These are phyloP conservation scores for Trametes gibbosa DNA, from an alignment of 768 basidiomycete genomes.

Conservation along the genomic window DNA sequence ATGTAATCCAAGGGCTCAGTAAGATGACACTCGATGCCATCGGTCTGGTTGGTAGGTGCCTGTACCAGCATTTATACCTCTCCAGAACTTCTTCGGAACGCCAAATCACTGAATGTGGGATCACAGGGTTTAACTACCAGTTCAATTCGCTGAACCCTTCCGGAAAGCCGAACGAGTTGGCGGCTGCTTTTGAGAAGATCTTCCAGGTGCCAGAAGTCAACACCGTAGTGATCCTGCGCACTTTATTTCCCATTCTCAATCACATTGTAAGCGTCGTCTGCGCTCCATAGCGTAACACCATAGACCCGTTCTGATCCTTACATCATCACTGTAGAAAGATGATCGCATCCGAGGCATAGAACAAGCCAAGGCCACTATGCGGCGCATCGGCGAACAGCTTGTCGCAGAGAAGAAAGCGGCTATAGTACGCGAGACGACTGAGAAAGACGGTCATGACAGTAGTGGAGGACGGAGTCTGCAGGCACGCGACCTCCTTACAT, in stretches of 20 bases:
- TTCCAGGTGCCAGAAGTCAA: constrained; percentile 18
- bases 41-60: constrained; percentile 41
- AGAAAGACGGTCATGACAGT: constrained; percentile 29
- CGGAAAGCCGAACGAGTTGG: constrained; percentile 31
- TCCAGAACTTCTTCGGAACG: background rate
- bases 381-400: constrained; percentile 29
- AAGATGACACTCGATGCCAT: constrained; percentile 41
- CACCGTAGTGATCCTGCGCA: constrained; percentile 15
- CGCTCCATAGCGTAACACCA: too few species aligned
- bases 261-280: constrained; percentile 21
- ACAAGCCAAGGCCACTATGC: constrained; percentile 21
- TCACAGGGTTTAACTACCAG: constrained; percentile 35
- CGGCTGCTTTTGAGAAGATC: too few species aligned
- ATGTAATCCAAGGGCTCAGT: constrained; percentile 33
- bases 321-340: background rate
- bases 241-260: constrained; percentile 21
- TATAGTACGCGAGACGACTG: constrained; percentile 28
- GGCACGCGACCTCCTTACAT: constrained; percentile 3
- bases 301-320: too few species aligned
- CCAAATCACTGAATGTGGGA: background rate
- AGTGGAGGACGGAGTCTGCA: background rate
- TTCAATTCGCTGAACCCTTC: constrained; percentile 31
- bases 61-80: too few species aligned
- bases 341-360: background rate
- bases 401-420: constrained; percentile 34